Evolutionary conservation across 2,329 filamentous ascomycete species (phyloP).

Genomic region (Pseudohalonectria lignicola): DNA sequence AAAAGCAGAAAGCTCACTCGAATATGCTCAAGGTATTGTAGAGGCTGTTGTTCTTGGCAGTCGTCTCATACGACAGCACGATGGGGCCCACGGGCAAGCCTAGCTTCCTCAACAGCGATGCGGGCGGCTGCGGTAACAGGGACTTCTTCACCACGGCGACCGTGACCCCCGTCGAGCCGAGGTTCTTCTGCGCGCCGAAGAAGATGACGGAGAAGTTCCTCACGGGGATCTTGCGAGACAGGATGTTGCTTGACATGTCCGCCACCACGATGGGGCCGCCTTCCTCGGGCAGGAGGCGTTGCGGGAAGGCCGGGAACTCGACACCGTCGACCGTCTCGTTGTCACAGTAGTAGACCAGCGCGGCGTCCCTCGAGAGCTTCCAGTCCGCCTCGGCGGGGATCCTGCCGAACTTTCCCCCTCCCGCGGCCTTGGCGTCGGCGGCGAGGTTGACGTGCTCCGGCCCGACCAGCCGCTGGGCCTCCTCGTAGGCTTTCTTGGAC

Average conservation of each 20-base stretch:
- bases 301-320: slow-evolving; percentile 70
- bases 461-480: slow-evolving; percentile 69
- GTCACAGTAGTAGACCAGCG: slow-evolving; percentile 82
- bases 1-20: slow-evolving; percentile 43
- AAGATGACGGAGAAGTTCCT: slow-evolving; percentile 77
- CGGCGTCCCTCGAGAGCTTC: slow-evolving; percentile 57
- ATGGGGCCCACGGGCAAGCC: slow-evolving; percentile 69
- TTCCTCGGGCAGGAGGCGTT: slow-evolving; percentile 49
- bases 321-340: slow-evolving; percentile 94
- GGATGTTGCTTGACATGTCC: slow-evolving; percentile 92
- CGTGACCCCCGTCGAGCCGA: slow-evolving; percentile 77
- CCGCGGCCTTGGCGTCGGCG: slow-evolving; percentile 20
- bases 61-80: slow-evolving; percentile 71
- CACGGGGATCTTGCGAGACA: slow-evolving; percentile 68
- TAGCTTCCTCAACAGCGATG: slow-evolving; percentile 61
- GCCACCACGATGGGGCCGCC: slow-evolving; percentile 70
- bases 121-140: slow-evolving; percentile 63
- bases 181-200: slow-evolving; percentile 91
- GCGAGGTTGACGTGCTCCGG: slow-evolving; percentile 69
- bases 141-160: slow-evolving; percentile 76
- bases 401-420: slow-evolving; percentile 73
- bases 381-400: slow-evolving; percentile 71
- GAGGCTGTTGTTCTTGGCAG: slow-evolving; percentile 86
- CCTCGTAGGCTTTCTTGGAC: slow-evolving; percentile 81
- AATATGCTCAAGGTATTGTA: slow-evolving; percentile 97